Evolutionary conservation across 2,329 filamentous ascomycete genomes (phyloP), one percentile per base, ranked within the genome.

Genomic region (Arthrobotrys entomopaga): DNA sequence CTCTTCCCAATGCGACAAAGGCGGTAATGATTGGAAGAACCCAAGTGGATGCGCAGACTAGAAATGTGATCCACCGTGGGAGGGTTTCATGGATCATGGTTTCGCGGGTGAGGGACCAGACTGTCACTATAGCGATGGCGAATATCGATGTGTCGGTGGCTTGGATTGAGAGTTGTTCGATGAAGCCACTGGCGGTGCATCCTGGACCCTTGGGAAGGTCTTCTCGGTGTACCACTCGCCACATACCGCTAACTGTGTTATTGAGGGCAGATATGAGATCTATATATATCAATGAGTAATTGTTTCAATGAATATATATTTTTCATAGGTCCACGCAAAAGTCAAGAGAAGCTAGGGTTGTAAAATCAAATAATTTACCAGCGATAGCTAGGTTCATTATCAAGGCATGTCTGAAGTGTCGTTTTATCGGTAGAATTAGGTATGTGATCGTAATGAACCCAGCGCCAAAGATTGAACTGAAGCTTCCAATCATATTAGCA

Each of bases 81-180:
- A 66, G 22, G 3, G 26, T 43, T 54, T 70, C 57, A 8, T 43
- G 63, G 8, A 40, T 77, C 77, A 48, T 80, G 78, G 38, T 78
- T 75, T n/a, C 80, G 76, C 15, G 58, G 52, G 80, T 80, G 15
- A 84, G 80, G 0, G 82, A 82, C 29, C 83, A 79, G 15, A 83
- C 79, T 2, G 82, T 83, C 1, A 82, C 79, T n/a, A 84, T 78
- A 15, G 83, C 80, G 24, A 85, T 84, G 38, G 83, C 81, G 15
- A 85, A 79, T 54, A 85, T 83, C 26, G 81, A 82, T 74, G 57
- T 82, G 65, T 82, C 81, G 29, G 80, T 80, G 3, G 81, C 81
- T 77, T 84, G 83, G 13, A 84, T 83, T 1, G 82, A 83, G 50
- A 84, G 78, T 61, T 85, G 84, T 29, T 82, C 82, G 40, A 84